Percentiles rank a stretch among this genome's conserved stretches.
These are phyloP conservation scores for Coleophoma cylindrospora DNA, from an alignment of 2,329 filamentous ascomycete genomes.

Conservation along the genomic window DNA sequence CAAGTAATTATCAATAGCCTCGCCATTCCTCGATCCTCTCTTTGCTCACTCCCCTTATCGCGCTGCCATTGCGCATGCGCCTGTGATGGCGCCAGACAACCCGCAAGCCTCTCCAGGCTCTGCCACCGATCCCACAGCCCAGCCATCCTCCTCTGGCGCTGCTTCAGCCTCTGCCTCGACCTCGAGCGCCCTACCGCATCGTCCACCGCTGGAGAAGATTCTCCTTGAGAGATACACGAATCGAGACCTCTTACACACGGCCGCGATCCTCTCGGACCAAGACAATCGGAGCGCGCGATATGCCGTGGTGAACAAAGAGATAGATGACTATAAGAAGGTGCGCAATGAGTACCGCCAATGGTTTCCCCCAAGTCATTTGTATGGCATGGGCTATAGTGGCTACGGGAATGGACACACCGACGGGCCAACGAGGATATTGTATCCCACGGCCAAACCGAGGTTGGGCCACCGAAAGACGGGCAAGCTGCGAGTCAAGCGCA, in stretches of 20 bases:
- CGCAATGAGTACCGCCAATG: conserved; percentile 48
- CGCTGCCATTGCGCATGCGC: conserved; percentile 22
- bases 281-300: conserved; percentile 50
- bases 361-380: conserved; percentile 54
- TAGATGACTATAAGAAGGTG: conserved; percentile 64
- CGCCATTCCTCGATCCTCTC: conserved; percentile 3
- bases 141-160: conserved; percentile 9
- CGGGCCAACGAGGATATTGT: conserved; percentile 65
- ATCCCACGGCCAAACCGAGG: conserved; percentile 71
- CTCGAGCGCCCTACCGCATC: conserved; percentile 18
- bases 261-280: conserved; percentile 42
- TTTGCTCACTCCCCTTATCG: conserved; percentile 6
- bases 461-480: conserved; percentile 73
- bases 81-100: conserved; percentile 25
- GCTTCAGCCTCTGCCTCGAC: conserved; percentile 7
- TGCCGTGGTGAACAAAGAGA: conserved; percentile 60
- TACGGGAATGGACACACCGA: conserved; percentile 87
- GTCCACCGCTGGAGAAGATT: conserved; percentile 36
- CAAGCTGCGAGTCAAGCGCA: conserved; percentile 67
- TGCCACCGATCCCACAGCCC: conserved; percentile 13
- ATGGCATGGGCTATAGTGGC: conserved; percentile 75
- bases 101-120: conserved; percentile 18
- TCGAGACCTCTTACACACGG: conserved; percentile 56
- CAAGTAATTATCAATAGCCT: background rate
- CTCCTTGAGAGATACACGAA: conserved; percentile 60